Evolutionary conservation across 768 basidiomycete genomes (phyloP), one percentile per base, ranked within the genome.

Genomic region (Boletus vinaceobasis): DNA sequence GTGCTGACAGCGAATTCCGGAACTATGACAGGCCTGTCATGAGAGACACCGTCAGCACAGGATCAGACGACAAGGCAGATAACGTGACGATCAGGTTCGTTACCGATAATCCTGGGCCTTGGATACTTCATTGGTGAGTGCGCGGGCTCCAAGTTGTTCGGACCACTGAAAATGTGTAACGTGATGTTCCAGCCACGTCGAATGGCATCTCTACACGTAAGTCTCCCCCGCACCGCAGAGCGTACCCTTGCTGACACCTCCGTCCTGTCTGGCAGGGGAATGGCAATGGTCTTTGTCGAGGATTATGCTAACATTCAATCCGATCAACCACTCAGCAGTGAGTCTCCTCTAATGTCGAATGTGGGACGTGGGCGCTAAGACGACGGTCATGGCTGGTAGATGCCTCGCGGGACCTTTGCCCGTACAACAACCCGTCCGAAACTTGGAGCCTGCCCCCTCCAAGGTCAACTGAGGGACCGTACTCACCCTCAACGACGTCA

Each of bases 21-120:
- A 79, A 80, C 55, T 77, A 65, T 31, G 52, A 50, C 26, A 82
- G 82, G 62, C 84, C 84, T 0, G 77, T 79, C 55, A 70, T 71
- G 46, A 71, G 83, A 46, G 84, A 86, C 61, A 81, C 80, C 1
- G 75, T 82, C n/a, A 64, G 35, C 47, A 61, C 64, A 65, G 59
- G 26, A 32, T 17, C 64, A 5, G 65, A 61, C 2, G 77, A 76
- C 54, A 71, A 72, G 21, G 74, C 79, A 1, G 61, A 68, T 32
- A 61, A 61, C 13, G 75, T 77, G 31, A 74, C 73, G 26, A 76
- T 89, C 48, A 77, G 85, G 10, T 88, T 86, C 74, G 68, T 67
- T 29, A 85, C 86, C 0, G 81, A 90, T 63, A 88, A 88, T 68
- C 77, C 85, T 5, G 87, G 86, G 5, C 81, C 82, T 4, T 86